Evolutionary conservation across 345 rosid genomes (phyloP).

Genomic region (thale cress (Arabidopsis thaliana)): TAIR10.1 NC_003070.9:23257001-23257500

Average conservation of each 20-base stretch:
- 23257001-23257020: constrained; percentile 86
- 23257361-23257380: constrained; percentile 65
- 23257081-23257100: neutral
- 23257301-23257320: neutral
- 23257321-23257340: neutral
- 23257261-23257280: neutral
- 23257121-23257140: constrained; percentile 59
- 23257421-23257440: neutral
- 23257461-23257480: neutral
- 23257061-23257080: constrained; percentile 14
- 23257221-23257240: neutral
- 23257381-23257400: constrained; percentile 49
- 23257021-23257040: neutral
- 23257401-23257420: constrained; percentile 54
- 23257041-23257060: neutral
- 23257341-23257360: neutral
- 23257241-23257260: neutral
- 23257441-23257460: neutral
- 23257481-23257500: neutral
- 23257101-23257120: constrained; percentile 4
- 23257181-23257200: constrained; percentile 77
- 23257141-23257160: constrained; percentile 78
- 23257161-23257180: constrained; percentile 77
- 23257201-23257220: constrained; percentile 58
- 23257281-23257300: too few relatives aligned